Evolutionary conservation across 352 stramenopile genomes (phyloP).

Genomic region (Phytopythium montanum): DNA sequence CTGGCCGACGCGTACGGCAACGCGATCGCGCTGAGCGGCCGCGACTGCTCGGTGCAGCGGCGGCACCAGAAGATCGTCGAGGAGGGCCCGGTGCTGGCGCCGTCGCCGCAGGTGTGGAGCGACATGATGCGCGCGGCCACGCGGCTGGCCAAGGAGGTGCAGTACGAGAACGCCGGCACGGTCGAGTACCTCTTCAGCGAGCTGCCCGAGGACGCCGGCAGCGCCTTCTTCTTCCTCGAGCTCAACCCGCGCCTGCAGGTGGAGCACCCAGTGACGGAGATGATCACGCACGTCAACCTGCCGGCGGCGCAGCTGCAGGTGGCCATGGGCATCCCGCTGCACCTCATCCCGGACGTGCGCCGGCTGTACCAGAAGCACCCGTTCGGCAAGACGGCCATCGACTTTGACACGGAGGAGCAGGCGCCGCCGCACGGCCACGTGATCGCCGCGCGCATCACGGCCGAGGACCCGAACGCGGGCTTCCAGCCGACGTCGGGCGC

Average conservation of each 20-base stretch:
- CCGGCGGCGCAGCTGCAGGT: constrained; percentile 97
- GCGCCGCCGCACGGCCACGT: constrained; percentile 91
- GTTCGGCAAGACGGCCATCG: constrained; percentile 91
- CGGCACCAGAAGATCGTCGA: constrained; percentile 99
- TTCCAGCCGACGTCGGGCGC: constrained; percentile 98
- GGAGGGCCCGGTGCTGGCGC: constrained; percentile 95
- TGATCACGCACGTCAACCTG: constrained; percentile 98
- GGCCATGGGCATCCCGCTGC: constrained; percentile 98
- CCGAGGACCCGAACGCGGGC: constrained; percentile 98
- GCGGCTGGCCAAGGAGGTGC: constrained; percentile 96
- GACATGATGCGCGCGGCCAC: constrained; percentile 98
- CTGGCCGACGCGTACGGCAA: constrained; percentile 98
- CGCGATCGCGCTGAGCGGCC: constrained; percentile 97
- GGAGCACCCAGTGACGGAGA: constrained; percentile 99
- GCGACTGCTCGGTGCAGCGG: constrained; percentile 99
- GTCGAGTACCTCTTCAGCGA: constrained; percentile 99
- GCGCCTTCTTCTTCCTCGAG: constrained; percentile 99
- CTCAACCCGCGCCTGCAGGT: constrained; percentile 99
- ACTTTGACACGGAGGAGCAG: constrained; percentile 92
- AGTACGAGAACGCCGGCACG: constrained; percentile 99
- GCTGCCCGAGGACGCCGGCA: constrained; percentile 82
- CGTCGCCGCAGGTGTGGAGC: constrained; percentile 93
- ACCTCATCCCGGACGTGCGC: constrained; percentile 98
- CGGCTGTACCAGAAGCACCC: constrained; percentile 96
- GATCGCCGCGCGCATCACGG: constrained; percentile 99